phyloP scores from a whole-genome alignment of 768 basidiomycete species.

The Suillus sp. region DNA sequence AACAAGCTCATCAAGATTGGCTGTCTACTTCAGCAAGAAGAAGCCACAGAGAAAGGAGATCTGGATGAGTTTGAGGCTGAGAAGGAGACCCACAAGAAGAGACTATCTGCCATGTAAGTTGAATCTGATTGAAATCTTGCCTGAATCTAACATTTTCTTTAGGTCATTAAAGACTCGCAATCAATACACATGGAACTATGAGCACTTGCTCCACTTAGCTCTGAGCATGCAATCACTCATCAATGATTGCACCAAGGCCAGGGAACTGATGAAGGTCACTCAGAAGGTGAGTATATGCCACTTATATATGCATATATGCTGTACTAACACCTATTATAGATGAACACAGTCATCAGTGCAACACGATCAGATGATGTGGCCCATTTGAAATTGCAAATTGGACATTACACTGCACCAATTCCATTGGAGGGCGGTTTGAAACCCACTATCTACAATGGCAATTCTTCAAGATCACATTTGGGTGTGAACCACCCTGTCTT shows the following conservation, averaged over 20 bases:
- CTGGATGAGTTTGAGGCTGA: not conserved
- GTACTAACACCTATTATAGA: not conserved
- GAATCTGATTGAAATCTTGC: too few species aligned
- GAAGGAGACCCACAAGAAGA: not conserved
- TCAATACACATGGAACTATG: too few species aligned
- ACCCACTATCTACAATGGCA: conserved; percentile 6
- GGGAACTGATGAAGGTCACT: too few species aligned
- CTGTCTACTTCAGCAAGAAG: not conserved
- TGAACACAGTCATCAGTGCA: conserved; percentile 2
- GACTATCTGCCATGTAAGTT: not conserved
- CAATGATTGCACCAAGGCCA: too few species aligned
- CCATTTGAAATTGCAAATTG: not conserved
- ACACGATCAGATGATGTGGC: not conserved
- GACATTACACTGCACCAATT: conserved; percentile 6
- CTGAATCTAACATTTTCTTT: too few species aligned
- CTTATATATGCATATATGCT: too few species aligned
- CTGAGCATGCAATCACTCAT: too few species aligned
- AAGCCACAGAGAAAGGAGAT: not conserved
- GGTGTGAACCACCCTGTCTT: conserved; percentile 10
- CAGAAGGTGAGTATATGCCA: too few species aligned
- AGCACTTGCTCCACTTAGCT: too few species aligned
- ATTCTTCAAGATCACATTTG: not conserved
- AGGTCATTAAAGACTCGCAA: too few species aligned
- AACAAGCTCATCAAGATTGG: conserved; percentile 10
- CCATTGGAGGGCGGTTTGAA: not conserved